Conservation (phyloP, 2,329 filamentous ascomycete genomes). For the Epichloe sibirici region DNA sequence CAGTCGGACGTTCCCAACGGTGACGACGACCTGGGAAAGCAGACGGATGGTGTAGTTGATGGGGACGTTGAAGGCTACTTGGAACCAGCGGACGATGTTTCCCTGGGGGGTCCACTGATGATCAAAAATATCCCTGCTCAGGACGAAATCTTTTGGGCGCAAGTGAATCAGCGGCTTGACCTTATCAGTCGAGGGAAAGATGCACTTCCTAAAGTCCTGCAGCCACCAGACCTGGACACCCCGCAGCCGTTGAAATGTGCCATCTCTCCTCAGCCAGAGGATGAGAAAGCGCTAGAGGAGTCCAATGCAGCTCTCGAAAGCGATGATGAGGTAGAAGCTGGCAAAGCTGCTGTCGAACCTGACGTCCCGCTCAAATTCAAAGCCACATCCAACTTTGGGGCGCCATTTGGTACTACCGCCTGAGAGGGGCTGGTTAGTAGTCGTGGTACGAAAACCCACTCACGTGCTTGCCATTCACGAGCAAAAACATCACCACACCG, state of each 20-base stretch:
- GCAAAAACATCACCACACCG: too few relatives aligned
- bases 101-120: constrained; percentile 40
- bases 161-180: constrained; percentile 38
- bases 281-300: constrained; percentile 13
- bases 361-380: constrained; percentile 35
- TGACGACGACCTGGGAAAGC: not conserved
- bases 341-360: constrained; percentile 19
- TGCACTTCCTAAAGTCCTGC: constrained; percentile 32
- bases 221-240: constrained; percentile 6
- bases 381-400: constrained; percentile 34
- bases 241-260: not conserved
- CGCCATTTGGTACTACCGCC: constrained; percentile 27
- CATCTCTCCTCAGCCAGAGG: not conserved
- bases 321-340: constrained; percentile 15
- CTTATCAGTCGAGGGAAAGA: constrained; percentile 34
- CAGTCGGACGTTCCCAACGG: not conserved
- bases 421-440: not conserved
- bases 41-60: not conserved
- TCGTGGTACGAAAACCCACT: not conserved
- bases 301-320: constrained; percentile 2
- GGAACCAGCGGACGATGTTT: constrained; percentile 31
- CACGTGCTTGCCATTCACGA: not conserved
- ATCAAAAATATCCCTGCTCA: constrained; percentile 43
- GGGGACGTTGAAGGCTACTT: constrained; percentile 17
- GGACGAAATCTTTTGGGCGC: constrained; percentile 41